A percentile compares a stretch with the other conserved stretches of the same genome.
These are phyloP conservation scores for Astrothelium subdiscretum DNA, from an alignment of 495 filamentous ascomycete genomes.

Conservation along the genomic window DNA sequence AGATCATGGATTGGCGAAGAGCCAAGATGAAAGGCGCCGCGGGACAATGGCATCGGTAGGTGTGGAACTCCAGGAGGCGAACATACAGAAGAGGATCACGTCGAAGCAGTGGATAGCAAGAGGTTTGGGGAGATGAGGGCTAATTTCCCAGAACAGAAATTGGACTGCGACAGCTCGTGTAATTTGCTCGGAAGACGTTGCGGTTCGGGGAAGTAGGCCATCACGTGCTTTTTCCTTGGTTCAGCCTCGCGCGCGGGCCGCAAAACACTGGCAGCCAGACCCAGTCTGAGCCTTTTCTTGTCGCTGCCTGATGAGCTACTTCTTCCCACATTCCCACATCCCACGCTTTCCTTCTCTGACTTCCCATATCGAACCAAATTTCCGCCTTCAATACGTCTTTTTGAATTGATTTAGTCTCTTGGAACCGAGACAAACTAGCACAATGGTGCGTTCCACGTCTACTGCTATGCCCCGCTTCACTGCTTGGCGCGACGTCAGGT, in stretches of 20 bases:
- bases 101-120: background rate
- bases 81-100: background rate
- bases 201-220: background rate
- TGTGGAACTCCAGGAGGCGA: background rate
- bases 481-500: background rate
- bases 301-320: conserved; percentile 1
- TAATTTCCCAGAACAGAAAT: background rate
- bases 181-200: background rate
- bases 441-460: background rate
- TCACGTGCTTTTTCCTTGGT: background rate
- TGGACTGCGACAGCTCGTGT: background rate
- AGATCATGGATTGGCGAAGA: background rate
- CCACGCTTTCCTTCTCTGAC: background rate
- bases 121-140: background rate
- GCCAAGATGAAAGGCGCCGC: background rate
- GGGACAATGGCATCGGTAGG: background rate
- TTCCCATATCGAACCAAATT: background rate
- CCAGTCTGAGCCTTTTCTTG: background rate
- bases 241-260: background rate
- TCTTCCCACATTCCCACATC: conserved; percentile 2
- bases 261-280: background rate
- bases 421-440: background rate
- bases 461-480: background rate
- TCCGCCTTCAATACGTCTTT: background rate
- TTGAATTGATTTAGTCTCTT: background rate